Conservation (phyloP, 495 filamentous ascomycete species). For the Annulohypoxylon stygium region DNA sequence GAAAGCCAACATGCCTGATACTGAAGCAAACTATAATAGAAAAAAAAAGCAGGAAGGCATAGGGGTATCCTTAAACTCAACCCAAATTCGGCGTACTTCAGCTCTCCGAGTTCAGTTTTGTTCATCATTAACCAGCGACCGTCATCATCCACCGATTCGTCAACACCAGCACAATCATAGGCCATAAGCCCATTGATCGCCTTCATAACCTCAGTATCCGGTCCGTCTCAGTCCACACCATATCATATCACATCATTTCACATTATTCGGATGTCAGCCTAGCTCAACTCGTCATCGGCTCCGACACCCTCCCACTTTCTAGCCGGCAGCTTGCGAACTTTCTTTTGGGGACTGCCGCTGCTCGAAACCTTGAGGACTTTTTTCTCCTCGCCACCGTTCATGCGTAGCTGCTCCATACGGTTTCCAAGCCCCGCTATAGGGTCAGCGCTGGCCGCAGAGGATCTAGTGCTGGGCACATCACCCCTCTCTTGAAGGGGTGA, state of each 20-base stretch:
- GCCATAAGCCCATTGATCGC: background rate
- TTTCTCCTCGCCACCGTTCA: slow-evolving; percentile 44
- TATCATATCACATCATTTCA: background rate
- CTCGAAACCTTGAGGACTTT: slow-evolving; percentile 45
- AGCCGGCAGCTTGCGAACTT: slow-evolving; percentile 55
- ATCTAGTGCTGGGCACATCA: slow-evolving; percentile 45
- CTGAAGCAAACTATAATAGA: background rate
- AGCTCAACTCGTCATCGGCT: slow-evolving; percentile 52
- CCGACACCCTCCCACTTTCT: slow-evolving; percentile 54
- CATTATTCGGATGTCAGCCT: background rate
- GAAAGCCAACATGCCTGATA: background rate
- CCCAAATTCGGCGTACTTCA: slow-evolving; percentile 1
- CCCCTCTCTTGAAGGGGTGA: slow-evolving; percentile 60
- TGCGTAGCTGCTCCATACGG: slow-evolving; percentile 47
- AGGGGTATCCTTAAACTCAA: slow-evolving; percentile 48
- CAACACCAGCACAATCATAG: background rate
- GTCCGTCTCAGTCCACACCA: background rate
- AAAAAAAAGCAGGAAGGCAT: slow-evolving; percentile 16
- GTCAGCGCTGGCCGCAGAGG: slow-evolving; percentile 15
- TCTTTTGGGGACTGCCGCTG: slow-evolving; percentile 53
- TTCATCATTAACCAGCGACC: background rate
- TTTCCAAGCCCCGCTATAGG: slow-evolving; percentile 41
- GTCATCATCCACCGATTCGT: background rate
- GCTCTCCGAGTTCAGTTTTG: background rate
- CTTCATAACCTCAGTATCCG: background rate